Conservation (phyloP, 2,329 filamentous ascomycete species). For the Akanthomyces lecanii region DNA sequence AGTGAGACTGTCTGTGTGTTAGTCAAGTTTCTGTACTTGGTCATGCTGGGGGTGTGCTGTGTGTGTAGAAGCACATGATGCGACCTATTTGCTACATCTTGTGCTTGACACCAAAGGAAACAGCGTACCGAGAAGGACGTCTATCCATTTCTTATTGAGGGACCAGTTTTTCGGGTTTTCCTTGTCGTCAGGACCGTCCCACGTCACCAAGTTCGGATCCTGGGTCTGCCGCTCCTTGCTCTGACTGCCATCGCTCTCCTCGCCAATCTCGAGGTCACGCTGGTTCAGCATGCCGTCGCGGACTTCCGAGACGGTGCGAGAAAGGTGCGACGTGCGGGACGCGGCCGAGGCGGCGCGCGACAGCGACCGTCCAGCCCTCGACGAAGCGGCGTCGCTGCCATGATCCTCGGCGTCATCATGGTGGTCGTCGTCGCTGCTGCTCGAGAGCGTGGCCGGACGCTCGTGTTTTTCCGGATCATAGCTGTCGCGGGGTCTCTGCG, state of each 20-base stretch:
- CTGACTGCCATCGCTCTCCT: conserved; percentile 20
- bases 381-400: neutral
- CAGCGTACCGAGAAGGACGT: conserved; percentile 38
- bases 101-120: neutral
- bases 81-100: neutral
- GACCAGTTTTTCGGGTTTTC: conserved; percentile 54
- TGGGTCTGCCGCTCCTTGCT: conserved; percentile 20
- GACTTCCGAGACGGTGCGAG: conserved; percentile 35
- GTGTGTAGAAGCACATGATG: too few species aligned
- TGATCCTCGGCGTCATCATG: neutral
- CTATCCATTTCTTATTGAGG: conserved; percentile 51
- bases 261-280: conserved; percentile 35
- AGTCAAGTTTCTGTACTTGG: neutral
- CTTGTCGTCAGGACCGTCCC: conserved; percentile 51
- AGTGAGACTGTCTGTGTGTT: conserved; percentile 34
- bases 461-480: conserved; percentile 13
- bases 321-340: conserved; percentile 21
- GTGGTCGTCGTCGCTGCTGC: neutral
- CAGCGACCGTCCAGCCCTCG: neutral
- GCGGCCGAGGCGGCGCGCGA: neutral
- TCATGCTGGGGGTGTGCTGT: neutral
- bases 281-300: conserved; percentile 37
- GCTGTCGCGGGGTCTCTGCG: neutral
- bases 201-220: conserved; percentile 40
- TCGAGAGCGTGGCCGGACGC: neutral